phyloP scores from a whole-genome alignment of 2,329 filamentous ascomycete species.

The Stylonectria norvegica region DNA sequence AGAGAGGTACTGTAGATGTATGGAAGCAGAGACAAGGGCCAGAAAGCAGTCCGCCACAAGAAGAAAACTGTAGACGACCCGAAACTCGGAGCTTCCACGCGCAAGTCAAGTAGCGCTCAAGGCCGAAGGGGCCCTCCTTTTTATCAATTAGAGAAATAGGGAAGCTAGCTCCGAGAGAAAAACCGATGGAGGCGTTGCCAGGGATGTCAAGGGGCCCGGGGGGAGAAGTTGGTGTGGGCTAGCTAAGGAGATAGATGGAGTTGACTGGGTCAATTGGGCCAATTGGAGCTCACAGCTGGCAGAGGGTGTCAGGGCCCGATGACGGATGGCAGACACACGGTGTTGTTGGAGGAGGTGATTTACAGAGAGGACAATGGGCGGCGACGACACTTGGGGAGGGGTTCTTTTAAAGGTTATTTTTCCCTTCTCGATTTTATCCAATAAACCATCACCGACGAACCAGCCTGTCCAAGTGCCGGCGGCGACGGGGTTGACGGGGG shows the following conservation, averaged over 20 bases:
- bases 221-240: constrained; percentile 1
- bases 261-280: constrained; percentile 12
- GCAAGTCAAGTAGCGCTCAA: no score
- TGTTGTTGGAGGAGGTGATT: not conserved
- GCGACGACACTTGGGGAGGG: not conserved
- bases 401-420: not conserved
- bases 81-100: no score
- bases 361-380: not conserved
- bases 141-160: constrained; percentile 10
- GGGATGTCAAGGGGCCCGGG: constrained; percentile 9
- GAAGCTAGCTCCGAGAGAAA: constrained; percentile 18
- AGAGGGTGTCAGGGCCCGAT: not conserved
- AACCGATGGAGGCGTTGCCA: not conserved
- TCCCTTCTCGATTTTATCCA: constrained; percentile 1
- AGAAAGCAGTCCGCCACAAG: no score
- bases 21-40: no score
- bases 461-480: constrained; percentile 15
- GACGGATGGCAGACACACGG: not conserved
- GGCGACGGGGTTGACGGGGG: constrained; percentile 2
- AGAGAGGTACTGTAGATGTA: no score
- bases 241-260: constrained; percentile 6
- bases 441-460: not conserved
- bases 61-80: no score
- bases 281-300: constrained; percentile 9
- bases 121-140: constrained; percentile 7